Percentiles rank a stretch among this genome's conserved stretches.
Conservation (phyloP, 345 rosid species). For the Eucalyptus leucophloia region DNA sequence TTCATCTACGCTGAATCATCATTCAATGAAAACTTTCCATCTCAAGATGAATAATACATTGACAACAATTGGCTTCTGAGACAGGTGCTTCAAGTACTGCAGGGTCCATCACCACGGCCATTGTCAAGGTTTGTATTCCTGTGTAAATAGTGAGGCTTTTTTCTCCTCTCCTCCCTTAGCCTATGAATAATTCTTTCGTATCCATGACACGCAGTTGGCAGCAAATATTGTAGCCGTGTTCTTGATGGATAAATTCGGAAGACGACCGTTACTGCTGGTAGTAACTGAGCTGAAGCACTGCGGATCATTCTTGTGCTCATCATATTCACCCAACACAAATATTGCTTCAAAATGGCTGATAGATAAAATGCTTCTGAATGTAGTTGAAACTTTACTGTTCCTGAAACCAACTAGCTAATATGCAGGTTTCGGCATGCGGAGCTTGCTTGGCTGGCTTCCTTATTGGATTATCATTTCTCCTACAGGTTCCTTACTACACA, state of each 20-base stretch:
- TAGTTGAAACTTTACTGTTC: not conserved
- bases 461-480: conserved; percentile 27
- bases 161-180: not conserved
- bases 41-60: not conserved
- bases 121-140: conserved; percentile 5
- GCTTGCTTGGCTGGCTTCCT: conserved; percentile 15
- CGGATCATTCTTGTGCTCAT: not conserved
- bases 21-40: not conserved
- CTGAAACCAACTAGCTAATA: not conserved
- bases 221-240: conserved; percentile 10
- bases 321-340: not conserved
- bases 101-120: conserved; percentile 9
- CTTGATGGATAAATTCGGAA: conserved; percentile 8
- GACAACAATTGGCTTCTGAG: not conserved
- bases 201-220: not conserved
- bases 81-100: conserved; percentile 15
- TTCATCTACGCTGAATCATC: not conserved
- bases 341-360: not conserved
- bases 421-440: conserved; percentile 28
- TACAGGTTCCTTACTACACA: conserved; percentile 15
- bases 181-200: not conserved
- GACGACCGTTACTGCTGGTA: conserved; percentile 13
- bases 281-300: not conserved
- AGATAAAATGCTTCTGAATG: not conserved
- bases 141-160: not conserved